Evolutionary conservation across 2,329 filamentous ascomycete genomes (phyloP).

Genomic region (Dryadomyces sulphureus): DNA sequence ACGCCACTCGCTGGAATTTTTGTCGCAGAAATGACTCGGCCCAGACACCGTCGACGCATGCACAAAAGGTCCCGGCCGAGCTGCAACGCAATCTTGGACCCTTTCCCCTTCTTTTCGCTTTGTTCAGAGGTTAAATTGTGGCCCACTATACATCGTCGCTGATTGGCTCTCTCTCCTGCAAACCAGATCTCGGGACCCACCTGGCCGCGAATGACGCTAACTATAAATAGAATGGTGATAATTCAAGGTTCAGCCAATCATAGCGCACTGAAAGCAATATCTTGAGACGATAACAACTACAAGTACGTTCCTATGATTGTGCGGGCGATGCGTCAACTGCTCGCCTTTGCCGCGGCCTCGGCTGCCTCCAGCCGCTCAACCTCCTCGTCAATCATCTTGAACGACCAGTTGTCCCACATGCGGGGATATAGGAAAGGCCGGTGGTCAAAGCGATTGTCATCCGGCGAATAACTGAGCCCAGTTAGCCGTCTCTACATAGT

Average conservation of each 20-base stretch:
- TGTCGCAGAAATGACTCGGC: not conserved
- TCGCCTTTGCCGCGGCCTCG: not conserved
- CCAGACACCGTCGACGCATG: not conserved
- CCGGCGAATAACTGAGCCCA: conserved; percentile 18
- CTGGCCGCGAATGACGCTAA: not conserved
- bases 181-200: not conserved
- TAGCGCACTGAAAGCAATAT: not conserved
- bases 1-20: not conserved
- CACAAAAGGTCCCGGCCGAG: not conserved
- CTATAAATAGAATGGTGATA: not conserved
- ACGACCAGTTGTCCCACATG: conserved; percentile 18
- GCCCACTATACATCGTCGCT: not conserved
- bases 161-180: not conserved
- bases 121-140: not conserved
- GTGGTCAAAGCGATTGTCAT: conserved; percentile 27
- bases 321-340: not conserved
- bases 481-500: not conserved
- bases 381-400: conserved; percentile 19
- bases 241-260: not conserved
- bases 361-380: conserved; percentile 16
- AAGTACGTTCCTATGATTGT: not conserved
- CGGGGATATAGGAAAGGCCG: conserved; percentile 23
- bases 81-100: not conserved
- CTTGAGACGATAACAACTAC: not conserved
- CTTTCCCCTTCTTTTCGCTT: not conserved